Conservation (phyloP, 805 yeast genomes). For the Candida pseudoglaebosa region DNA sequence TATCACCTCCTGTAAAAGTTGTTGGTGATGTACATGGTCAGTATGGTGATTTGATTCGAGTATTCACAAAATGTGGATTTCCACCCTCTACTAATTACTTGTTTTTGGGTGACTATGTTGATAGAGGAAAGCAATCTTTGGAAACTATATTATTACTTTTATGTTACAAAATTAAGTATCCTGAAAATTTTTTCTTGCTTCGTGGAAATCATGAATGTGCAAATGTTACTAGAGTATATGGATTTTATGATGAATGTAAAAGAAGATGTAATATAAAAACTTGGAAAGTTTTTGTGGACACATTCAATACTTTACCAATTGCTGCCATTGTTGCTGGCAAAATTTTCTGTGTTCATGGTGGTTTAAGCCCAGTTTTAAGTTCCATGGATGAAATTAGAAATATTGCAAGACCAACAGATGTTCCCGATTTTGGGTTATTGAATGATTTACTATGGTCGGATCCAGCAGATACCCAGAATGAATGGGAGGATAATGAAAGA, state of each 20-base stretch:
- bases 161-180: conserved; percentile 93
- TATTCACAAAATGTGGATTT: conserved; percentile 93
- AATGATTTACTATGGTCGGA: conserved; percentile 82
- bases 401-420: conserved; percentile 80
- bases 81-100: conserved; percentile 93
- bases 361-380: conserved; percentile 70
- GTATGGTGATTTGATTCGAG: conserved; percentile 82
- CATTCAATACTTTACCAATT: conserved; percentile 91
- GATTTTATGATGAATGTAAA: conserved; percentile 97
- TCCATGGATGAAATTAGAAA: conserved; percentile 71
- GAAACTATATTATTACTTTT: conserved; percentile 85
- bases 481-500: conserved; percentile 85
- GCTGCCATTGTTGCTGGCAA: conserved; percentile 95
- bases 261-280: conserved; percentile 87
- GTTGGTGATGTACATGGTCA: conserved; percentile 98
- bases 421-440: conserved; percentile 76
- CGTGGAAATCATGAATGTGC: conserved; percentile 99
- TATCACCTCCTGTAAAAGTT: conserved; percentile 80
- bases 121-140: conserved; percentile 92
- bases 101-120: conserved; percentile 95
- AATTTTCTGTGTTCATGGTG: conserved; percentile 89
- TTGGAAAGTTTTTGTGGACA: conserved; percentile 92
- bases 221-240: conserved; percentile 92
- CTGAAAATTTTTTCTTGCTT: conserved; percentile 88
- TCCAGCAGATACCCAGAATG: conserved; percentile 77